Base-by-base conservation (phyloP, 2,329 filamentous ascomycete species). In the Colletotrichum orbiculare region DNA sequence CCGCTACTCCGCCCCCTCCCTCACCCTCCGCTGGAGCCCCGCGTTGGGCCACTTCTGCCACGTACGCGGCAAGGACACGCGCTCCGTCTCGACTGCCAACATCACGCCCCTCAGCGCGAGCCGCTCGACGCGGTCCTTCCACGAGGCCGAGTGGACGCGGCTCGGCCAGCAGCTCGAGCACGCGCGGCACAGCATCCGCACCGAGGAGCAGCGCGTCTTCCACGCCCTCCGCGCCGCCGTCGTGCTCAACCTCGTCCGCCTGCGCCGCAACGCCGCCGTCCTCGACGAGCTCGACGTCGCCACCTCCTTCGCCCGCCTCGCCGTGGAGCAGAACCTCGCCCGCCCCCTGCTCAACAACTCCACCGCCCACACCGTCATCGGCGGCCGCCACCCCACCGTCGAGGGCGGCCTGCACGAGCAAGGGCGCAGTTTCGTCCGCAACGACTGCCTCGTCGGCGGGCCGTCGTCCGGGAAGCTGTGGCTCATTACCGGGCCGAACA, bases 271-370 rank as follows among this genome's bases (percentile, higher is more conserved):
- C 76, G 94, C 95, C 10, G 85, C 88, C n/a, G 91, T 97, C 1
- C 87, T 99, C 17, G 95, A 98, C 75, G 94, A 97, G 76, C 86
- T 99, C 8, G 96, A 99, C 77, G 91, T 99, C 42, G 87, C 91
- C 2, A 93, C 92, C 60, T 93, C 93, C 0, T 97, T 97, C 73
- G 93, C 96, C 3, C 84, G 83, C 5, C 83, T 98, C 2, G 94
- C 96, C 2, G 76, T 83, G 33, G 92, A 97, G 73, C 89, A 92
- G 67, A 81, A 84, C 50, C 88, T 96, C 70, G 84, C 89, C 1
- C 87, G 95, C 0, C 96, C 96, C 0, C 78, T 89, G 2, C 77
- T 99, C 38, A 91, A 91, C 71, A 80, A 83, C 71, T 81, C 83
- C 8, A 87, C 84, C 0, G 79, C 83, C 3, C 93, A 96, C 75